Base-by-base conservation (phyloP, 2,329 filamentous ascomycete genomes). In the Xylariaceae sp. region DNA sequence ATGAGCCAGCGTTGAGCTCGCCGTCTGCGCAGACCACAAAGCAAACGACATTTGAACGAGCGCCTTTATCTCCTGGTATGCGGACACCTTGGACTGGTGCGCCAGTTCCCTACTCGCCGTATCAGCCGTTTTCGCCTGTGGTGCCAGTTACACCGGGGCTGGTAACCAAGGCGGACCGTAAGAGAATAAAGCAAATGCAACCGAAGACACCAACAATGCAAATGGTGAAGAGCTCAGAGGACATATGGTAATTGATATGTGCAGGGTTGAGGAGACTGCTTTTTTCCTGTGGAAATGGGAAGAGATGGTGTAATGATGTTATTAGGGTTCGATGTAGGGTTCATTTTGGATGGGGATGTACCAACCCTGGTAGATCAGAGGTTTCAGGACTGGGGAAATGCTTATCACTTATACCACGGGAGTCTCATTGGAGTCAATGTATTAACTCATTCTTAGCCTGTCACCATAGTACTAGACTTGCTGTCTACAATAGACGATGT, bases 131-230 rank as follows among this genome's bases (percentile, higher is more conserved):
- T 70, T 89, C 87, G 6, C 89, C 90, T 1, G 79, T 90, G 44
- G 82, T 92, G 47, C 90, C 90, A 1, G 84, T 93, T 45, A 92
- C 90, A 26, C 89, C 90, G n/a, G 85, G 84, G 17, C 75, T 94
- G 43, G 86, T 91, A 14, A 91, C 86, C 21, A 85, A 81, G 72
- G 83, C 85, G 60, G 89, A 93, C 69, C 77, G 89, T 24, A 91
- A 88, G 80, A 79, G 82, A 70, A 87, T 86, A 80, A 85, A 79
- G 78, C 85, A 81, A 70, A 74, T 86, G 69, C 80, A 86, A 64
- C 84, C 84, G 56, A 85, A 86, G 76, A 87, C 84, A 47, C 86
- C 86, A 3, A 84, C 85, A 0, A 64, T 83, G 69, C 78, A 85
- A 66, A 81, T 88, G 82, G 87, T 90, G 6, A 75, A 76, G 74